Conservation (phyloP, 306 rosid species). For the Crataegus laevigata region DNA sequence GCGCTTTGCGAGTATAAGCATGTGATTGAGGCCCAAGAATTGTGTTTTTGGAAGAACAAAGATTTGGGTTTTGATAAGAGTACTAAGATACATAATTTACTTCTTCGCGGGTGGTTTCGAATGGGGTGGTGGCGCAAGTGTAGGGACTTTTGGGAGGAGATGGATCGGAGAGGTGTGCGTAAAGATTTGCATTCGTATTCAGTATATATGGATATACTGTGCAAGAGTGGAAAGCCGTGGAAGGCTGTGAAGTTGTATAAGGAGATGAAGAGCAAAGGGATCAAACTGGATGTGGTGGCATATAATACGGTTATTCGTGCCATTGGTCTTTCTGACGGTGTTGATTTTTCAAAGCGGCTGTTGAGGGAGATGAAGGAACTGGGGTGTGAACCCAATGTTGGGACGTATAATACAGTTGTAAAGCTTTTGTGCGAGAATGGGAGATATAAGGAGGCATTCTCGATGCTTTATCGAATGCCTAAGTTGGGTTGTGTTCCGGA, state of each 20-base stretch:
- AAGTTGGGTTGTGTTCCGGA: slow-evolving; percentile 46
- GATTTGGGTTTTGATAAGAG: slow-evolving; percentile 9
- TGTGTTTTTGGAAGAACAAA: slow-evolving; percentile 39
- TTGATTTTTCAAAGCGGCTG: slow-evolving; percentile 53
- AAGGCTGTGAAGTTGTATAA: slow-evolving; percentile 73
- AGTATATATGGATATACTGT: slow-evolving; percentile 75
- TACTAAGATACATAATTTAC: slow-evolving; percentile 58
- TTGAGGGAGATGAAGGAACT: slow-evolving; percentile 71
- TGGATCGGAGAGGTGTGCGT: slow-evolving; percentile 58
- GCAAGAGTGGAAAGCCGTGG: slow-evolving; percentile 85
- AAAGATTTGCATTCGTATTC: slow-evolving; percentile 76
- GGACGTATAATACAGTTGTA: slow-evolving; percentile 61
- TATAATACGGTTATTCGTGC: slow-evolving; percentile 73
- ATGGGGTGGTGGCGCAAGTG: slow-evolving; percentile 89
- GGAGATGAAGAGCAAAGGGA: slow-evolving; percentile 55
- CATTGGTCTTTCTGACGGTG: slow-evolving; percentile 63
- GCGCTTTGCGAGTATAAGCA: slow-evolving; percentile 80
- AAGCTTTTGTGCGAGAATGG: slow-evolving; percentile 65
- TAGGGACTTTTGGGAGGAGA: slow-evolving; percentile 80
- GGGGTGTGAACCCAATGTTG: slow-evolving; percentile 58
- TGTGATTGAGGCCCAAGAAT: slow-evolving; percentile 67
- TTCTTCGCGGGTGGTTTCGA: slow-evolving; percentile 77
- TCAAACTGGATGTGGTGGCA: slow-evolving; percentile 65
- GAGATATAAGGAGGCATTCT: slow-evolving; percentile 59
- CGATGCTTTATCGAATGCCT: slow-evolving; percentile 43